Percentiles rank a stretch among this genome's conserved stretches.
Conservation (phyloP, 139 green algal genomes). For the Trebouxia sp. region DNA sequence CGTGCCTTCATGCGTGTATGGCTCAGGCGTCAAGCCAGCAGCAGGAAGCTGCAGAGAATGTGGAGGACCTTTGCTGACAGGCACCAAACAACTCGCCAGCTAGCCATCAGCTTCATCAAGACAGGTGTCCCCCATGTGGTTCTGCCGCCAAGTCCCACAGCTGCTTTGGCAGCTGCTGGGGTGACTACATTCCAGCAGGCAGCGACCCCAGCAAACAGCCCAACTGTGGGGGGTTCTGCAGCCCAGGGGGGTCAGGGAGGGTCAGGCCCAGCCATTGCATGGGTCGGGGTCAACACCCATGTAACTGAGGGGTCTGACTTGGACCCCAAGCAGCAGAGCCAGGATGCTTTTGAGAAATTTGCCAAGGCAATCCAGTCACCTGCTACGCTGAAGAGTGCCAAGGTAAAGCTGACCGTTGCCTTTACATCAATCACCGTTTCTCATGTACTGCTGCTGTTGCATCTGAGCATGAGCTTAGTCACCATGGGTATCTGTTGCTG, state of each 20-base stretch:
- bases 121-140: constrained; percentile 21
- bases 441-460: too few relatives aligned
- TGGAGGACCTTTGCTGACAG: constrained; percentile 36
- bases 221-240: too few relatives aligned
- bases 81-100: constrained; percentile 31
- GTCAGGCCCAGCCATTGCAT: constrained; percentile 1
- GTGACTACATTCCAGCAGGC: not conserved
- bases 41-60: constrained; percentile 40
- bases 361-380: constrained; percentile 58
- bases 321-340: not conserved
- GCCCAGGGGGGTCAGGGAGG: too few relatives aligned
- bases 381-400: constrained; percentile 51
- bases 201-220: constrained; percentile 10
- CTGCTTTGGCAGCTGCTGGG: not conserved
- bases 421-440: too few relatives aligned
- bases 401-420: not conserved
- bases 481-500: too few relatives aligned
- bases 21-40: constrained; percentile 36
- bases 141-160: constrained; percentile 1
- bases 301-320: not conserved
- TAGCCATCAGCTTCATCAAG: constrained; percentile 33
- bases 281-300: constrained; percentile 18
- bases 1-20: constrained; percentile 18
- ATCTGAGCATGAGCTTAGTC: too few relatives aligned
- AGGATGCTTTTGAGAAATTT: constrained; percentile 69